Evolutionary conservation across 768 basidiomycete genomes (phyloP), one percentile per base, ranked within the genome.

Genomic region (Hysterangium stoloniferum): DNA sequence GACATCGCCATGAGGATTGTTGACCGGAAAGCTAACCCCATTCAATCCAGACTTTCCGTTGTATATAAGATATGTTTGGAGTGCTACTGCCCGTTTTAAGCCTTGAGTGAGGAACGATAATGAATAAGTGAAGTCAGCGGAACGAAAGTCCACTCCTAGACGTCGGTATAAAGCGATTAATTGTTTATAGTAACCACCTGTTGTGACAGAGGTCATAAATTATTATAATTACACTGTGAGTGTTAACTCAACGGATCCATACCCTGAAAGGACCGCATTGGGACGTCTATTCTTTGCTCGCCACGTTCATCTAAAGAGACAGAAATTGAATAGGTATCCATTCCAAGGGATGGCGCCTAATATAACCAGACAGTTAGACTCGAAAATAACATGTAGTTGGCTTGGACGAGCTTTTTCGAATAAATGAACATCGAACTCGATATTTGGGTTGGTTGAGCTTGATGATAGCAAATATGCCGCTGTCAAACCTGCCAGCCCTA

Each of bases 231-330:
- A 15, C 6, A 9, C 17, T n/a, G 32, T 37, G 11, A 3, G 11
- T 15, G 8, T 33, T 9, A 38, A 9, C 20, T 20, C 48, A n/a
- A 19, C 3, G 31, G 55, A 76, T 45, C 48, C 81, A 84, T 84
- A 67, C 80, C 81, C 71, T 89, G 85, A 60, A 89, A 88, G 1
- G 80, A 80, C 34, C 86, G 68, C 86, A 89, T 89, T 0, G 86
- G 86, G 0, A 87, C 85, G 59, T 89, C 86, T 3, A 88, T 71
- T 48, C 78, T 67, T 72, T 77, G 77, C 43, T 73, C 64, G 31
- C 67, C 59, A 19, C 63, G 63, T 8, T 64, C 52, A 4, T 62
- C 69, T 4, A 66, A 50, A 4, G 59, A 53, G 17, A 72, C 55
- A 19, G 65, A 67, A 4, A 53, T 53, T 67, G 65, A 33, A 65